Evolutionary conservation across 805 yeast genomes (phyloP), one percentile per base, ranked within the genome.

Genomic region (Starmerella riodocensis): DNA sequence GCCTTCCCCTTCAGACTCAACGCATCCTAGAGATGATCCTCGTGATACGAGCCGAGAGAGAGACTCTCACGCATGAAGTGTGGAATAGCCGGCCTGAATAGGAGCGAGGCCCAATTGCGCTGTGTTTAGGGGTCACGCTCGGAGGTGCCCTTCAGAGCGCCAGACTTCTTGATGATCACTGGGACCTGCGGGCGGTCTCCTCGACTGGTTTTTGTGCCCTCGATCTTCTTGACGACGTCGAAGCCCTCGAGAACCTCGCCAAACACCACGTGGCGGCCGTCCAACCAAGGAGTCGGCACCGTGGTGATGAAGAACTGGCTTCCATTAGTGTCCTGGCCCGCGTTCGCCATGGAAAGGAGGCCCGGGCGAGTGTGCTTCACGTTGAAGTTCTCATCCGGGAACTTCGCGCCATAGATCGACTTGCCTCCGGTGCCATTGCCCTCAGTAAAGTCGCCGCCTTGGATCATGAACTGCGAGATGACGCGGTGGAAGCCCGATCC

Each of bases 231-330:
- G 40, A 88, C 82, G 36, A 84, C 73, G 49, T 88, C 94, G 66
- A 75, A 69, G 35, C 97, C 97, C 34, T 62, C 66, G 29, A 84
- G 42, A 40, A 91, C 95, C 64, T 84, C 83, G 50, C 98, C 98
- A 55, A 91, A 91, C 30, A 91, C 98, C 57, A 91, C 98, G 62
- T 91, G 98, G 53, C 67, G 75, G 49, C 93, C 91, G 57, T 91
- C 84, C 57, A 91, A 73, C 97, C 98, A 91, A 36, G 78, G 65
- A 41, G 95, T 83, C 26, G 73, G 70, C 18, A 80, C 94, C 21
- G 96, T 86, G 55, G 94, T 85, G 65, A 91, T 79, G 71, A 86
- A 86, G 60, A 86, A 86, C 64, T 85, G 96, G 27, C 94, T 84
- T 17, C 95, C 95, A 59, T 85, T 85, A 51, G 69, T 64, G 56